Conservation (phyloP, 2,329 filamentous ascomycete genomes). For the Dactylellina leptospora region DNA sequence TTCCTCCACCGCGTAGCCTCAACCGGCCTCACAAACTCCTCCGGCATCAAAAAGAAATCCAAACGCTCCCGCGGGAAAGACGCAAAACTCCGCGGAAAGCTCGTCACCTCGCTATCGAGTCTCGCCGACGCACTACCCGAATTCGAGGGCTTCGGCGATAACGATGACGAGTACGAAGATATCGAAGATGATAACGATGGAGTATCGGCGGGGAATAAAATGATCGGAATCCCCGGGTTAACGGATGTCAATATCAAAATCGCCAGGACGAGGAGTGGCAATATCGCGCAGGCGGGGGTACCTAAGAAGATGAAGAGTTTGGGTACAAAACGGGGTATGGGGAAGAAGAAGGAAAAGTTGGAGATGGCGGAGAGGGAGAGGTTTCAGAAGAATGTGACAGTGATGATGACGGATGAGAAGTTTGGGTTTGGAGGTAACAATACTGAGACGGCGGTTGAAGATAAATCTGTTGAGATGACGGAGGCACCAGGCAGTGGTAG, state of each 20-base stretch:
- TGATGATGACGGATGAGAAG: constrained; percentile 39
- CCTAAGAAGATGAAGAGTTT: constrained; percentile 51
- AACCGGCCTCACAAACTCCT: constrained; percentile 38
- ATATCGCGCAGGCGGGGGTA: constrained; percentile 35
- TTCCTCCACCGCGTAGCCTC: constrained; percentile 48
- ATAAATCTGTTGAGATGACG: background rate
- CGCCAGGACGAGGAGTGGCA: constrained; percentile 38
- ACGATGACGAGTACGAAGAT: constrained; percentile 7
- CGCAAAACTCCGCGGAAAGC: constrained; percentile 35
- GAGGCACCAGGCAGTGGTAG: background rate
- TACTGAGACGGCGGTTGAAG: background rate
- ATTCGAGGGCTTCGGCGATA: constrained; percentile 41
- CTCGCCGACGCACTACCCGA: constrained; percentile 47
- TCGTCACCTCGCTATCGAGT: constrained; percentile 44
- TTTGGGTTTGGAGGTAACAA: constrained; percentile 32
- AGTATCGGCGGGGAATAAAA: constrained; percentile 35
- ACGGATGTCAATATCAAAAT: constrained; percentile 43
- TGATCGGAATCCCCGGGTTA: constrained; percentile 44
- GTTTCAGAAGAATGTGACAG: constrained; percentile 50
- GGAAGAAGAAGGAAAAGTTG: constrained; percentile 45
- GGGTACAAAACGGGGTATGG: constrained; percentile 45
- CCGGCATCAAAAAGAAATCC: constrained; percentile 44
- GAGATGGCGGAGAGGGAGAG: constrained; percentile 36
- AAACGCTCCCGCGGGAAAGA: constrained; percentile 39
- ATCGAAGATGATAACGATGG: constrained; percentile 6